Evolutionary conservation across 768 basidiomycete genomes (phyloP).

Genomic region (Psilocybe sp.): DNA sequence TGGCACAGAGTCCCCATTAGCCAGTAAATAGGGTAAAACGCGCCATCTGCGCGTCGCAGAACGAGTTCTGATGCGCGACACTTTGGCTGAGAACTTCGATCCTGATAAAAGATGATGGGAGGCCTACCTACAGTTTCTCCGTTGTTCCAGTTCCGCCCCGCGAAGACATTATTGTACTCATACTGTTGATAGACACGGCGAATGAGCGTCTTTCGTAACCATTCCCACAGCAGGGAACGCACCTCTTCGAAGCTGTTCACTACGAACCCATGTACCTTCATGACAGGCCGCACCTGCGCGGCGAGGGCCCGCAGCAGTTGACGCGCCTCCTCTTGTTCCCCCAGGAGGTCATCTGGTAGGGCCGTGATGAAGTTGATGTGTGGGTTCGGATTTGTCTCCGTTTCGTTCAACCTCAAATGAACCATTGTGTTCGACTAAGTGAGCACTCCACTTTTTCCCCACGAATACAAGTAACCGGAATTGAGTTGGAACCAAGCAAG

Average conservation of each 20-base stretch:
- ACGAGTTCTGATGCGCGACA: conserved; percentile 60
- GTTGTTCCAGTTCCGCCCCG: conserved; percentile 81
- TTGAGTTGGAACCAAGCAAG: too few species aligned
- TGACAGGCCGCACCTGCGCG: conserved; percentile 79
- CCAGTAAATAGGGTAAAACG: conserved; percentile 61
- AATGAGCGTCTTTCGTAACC: too few species aligned
- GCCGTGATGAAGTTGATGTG: conserved; percentile 74
- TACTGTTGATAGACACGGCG: conserved; percentile 43
- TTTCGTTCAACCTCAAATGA: conserved; percentile 69
- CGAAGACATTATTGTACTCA: conserved; percentile 74
- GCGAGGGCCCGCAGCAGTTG: conserved; percentile 77
- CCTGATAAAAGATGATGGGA: background rate
- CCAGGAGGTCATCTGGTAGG: conserved; percentile 42
- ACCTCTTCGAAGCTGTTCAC: conserved; percentile 87
- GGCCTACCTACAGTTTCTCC: conserved; percentile 73
- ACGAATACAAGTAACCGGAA: too few species aligned
- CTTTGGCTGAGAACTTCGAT: too few species aligned
- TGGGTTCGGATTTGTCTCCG: conserved; percentile 70
- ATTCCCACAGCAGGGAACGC: conserved; percentile 4
- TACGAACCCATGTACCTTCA: conserved; percentile 74
- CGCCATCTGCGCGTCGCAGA: conserved; percentile 57
- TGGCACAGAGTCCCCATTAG: conserved; percentile 80
- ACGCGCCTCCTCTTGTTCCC: conserved; percentile 58
- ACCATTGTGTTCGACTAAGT: conserved; percentile 45
- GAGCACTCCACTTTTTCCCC: too few species aligned